These are phyloP conservation scores for Fusarium proliferatum DNA, from an alignment of 2,329 filamentous ascomycete species.

Conservation along the genomic window DNA sequence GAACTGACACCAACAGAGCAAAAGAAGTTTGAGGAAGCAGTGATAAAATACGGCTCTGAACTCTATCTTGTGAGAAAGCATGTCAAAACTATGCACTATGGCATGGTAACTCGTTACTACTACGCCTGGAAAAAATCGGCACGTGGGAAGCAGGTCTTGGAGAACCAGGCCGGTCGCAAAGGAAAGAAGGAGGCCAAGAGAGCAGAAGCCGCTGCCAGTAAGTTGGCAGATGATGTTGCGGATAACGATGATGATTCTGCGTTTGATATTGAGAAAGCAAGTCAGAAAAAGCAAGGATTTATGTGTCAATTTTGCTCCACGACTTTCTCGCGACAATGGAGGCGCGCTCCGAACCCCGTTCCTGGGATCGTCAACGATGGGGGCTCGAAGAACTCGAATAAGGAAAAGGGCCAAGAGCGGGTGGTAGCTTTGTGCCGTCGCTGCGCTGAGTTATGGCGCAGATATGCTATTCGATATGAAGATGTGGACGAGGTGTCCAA, in stretches of 20 bases:
- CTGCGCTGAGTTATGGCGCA: conserved; percentile 93
- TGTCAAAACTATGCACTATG: conserved; percentile 83
- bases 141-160: conserved; percentile 88
- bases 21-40: conserved; percentile 92
- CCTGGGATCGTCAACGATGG: conserved; percentile 76
- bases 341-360: conserved; percentile 82
- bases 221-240: conserved; percentile 90
- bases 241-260: conserved; percentile 95
- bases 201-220: conserved; percentile 75
- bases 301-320: conserved; percentile 93
- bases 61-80: conserved; percentile 84
- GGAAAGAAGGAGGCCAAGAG: conserved; percentile 88
- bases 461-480: conserved; percentile 96
- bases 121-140: conserved; percentile 98
- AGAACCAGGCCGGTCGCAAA: conserved; percentile 85
- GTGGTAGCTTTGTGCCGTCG: conserved; percentile 88
- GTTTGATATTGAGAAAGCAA: conserved; percentile 89
- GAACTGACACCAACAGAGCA: conserved; percentile 80
- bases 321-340: conserved; percentile 87
- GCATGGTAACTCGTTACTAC: conserved; percentile 89
- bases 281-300: conserved; percentile 82
- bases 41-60: conserved; percentile 91
- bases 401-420: conserved; percentile 80
- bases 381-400: conserved; percentile 66
- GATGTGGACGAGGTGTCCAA: conserved; percentile 91